These are phyloP conservation scores for Colletotrichum sp. DNA, from an alignment of 2,329 filamentous ascomycete species.

Conservation along the genomic window DNA sequence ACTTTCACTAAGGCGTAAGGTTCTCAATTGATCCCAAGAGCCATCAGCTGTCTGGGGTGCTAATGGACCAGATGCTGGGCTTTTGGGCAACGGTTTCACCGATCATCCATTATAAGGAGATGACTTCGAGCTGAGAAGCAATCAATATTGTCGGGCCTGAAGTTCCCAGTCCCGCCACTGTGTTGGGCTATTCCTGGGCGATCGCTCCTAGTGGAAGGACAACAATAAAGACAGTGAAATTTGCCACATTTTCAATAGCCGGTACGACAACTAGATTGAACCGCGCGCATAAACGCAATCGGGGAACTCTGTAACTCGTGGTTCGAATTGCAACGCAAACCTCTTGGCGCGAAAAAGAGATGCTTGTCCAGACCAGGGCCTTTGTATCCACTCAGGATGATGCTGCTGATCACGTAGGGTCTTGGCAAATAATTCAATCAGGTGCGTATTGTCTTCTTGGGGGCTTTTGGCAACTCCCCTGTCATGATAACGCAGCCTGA, in stretches of 20 bases:
- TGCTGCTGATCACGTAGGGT: not conserved
- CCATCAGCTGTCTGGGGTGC: not conserved
- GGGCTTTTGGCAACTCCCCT: not conserved
- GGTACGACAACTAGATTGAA: not conserved
- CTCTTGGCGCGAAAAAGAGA: not conserved
- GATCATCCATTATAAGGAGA: not conserved
- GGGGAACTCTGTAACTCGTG: not conserved
- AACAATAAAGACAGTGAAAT: not conserved
- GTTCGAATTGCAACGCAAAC: not conserved
- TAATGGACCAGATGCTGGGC: not conserved
- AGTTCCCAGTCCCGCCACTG: not conserved
- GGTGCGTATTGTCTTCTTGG: not conserved
- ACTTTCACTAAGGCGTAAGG: not conserved
- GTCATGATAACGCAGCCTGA: not conserved
- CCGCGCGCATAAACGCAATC: not conserved
- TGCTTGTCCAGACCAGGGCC: not conserved
- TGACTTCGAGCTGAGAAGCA: not conserved
- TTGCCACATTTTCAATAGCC: not conserved
- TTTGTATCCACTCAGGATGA: not conserved
- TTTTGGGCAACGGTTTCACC: not conserved
- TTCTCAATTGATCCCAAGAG: not conserved
- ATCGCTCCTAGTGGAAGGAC: not conserved
- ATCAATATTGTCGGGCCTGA: not conserved
- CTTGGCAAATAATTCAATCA: not conserved
- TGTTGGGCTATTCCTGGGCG: not conserved